Base-by-base conservation (phyloP, 2,329 filamentous ascomycete genomes). In the Hypoxylon sp. region DNA sequence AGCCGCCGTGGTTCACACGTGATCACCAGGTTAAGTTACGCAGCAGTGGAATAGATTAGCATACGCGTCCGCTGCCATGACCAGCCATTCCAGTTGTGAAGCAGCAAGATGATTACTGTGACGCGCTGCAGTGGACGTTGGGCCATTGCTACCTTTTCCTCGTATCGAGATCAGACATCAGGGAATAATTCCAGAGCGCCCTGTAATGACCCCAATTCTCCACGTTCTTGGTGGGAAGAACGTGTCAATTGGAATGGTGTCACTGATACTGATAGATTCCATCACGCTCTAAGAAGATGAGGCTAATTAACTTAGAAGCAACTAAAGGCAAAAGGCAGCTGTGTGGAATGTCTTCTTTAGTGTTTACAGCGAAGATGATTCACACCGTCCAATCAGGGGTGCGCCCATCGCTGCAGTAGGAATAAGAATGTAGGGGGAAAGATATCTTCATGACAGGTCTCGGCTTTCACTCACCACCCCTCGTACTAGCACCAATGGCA, bases 331-430 rank as follows among this genome's bases (percentile, higher is more conserved):
- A 8, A 8, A 28, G 22, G 6, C 11, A 20, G 22, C 11, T 13
- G 17, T n/a, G n/a, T 30, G n/a, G 26, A 26, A 48, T 28, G 24
- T 30, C 24, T 17, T 20, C 24, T 48, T n/a, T 17, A 26, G 46
- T 28, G n/a, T 39, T 22, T 15, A 13, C 10, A n/a, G 22, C 17
- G 51, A 54, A 19, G 17, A 48, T 6, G 55, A 53, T 56, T 22
- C 44, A 44, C 6, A 24, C 0, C 19, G 19, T 41, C 64, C 64
- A 66, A 66, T 64, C 52, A 64, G 43, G 59, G 32, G 6, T 4
- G 32, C 55, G 64, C 50, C 30, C 53, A 60, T 52, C 39, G 19
- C 56, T 59, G 37, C 37, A 63, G 57, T 60, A 58, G 64, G 64
- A 55, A 65, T 57, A 55, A 20, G 22, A 46, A 26, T 24, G 32